Evolutionary conservation across 2,329 filamentous ascomycete species (phyloP), one percentile per base, ranked within the genome.

Genomic region (Ophiostoma angusticollis): DNA sequence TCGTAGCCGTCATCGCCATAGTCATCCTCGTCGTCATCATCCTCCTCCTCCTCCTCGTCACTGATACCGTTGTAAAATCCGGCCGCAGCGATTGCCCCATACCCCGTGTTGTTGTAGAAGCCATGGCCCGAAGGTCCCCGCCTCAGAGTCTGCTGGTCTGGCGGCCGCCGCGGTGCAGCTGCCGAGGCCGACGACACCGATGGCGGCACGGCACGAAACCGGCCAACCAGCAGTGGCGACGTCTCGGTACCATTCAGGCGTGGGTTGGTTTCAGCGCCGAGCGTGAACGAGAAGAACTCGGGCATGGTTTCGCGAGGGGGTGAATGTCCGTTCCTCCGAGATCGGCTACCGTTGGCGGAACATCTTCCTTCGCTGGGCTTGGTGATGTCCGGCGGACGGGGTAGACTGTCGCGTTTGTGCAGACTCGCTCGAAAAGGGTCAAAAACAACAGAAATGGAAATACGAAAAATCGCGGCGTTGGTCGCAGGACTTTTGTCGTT

Each of bases 241-340:
- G 78, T 69, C 35, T 60, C 52, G 49, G 53, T 56, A 37, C 58
- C 52, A 41, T 64, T 64, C 45, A 65, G 63, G 36, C 64, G 64
- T 44, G 63, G 60, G 50, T 63, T 67, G 46, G 72, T 68, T 58
- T 80, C 76, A 51, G 62, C 67, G 55, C 75, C 76, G 52, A 75
- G 74, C 46, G 75, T 75, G 59, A 80, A 80, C 54, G 70, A 65
- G 60, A 80, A 80, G 64, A 79, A 76, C 52, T 68, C 65, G 53
- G 75, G 72, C 74, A 79, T 78, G 9, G 42, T 45, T 30, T 14
- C 9, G 19, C 14, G 2, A 18, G 9, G 14, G 31, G 12, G 21
- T 23, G 16, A 14, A n/a, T 27, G 23, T 24, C 33, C 28, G 17
- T 19, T 35, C 33, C 33, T 35, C 33, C 33, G 33, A 16, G 12